Percentiles rank a stretch among this genome's conserved stretches.
These are phyloP conservation scores for Ascosphaera apis DNA, from an alignment of 2,329 filamentous ascomycete species.

Conservation along the genomic window DNA sequence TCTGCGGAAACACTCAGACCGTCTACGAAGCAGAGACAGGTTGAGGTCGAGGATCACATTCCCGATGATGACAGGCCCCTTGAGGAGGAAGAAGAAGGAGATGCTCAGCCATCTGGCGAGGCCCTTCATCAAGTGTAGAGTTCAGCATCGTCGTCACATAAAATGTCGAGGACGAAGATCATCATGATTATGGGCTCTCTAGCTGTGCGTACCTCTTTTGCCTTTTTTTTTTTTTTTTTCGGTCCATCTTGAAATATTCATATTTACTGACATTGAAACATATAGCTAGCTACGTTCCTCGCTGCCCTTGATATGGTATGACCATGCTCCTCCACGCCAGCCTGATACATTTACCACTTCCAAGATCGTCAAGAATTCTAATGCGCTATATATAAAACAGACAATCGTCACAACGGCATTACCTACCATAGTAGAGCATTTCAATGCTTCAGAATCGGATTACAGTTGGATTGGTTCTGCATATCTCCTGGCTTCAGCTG, in stretches of 20 bases:
- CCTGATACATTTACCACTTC: background rate
- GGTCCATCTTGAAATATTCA: no score
- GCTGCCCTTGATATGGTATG: slow-evolving; percentile 34
- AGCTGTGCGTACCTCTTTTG: slow-evolving; percentile 11
- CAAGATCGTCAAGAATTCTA: background rate
- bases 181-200: slow-evolving; percentile 19
- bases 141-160: slow-evolving; percentile 14
- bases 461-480: slow-evolving; percentile 18
- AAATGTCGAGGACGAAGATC: slow-evolving; percentile 18
- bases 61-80: no score
- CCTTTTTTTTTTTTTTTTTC: background rate
- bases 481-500: slow-evolving; percentile 14
- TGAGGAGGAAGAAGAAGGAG: no score
- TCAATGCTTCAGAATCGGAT: slow-evolving; percentile 12
- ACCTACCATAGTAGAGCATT: slow-evolving; percentile 13
- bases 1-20: no score
- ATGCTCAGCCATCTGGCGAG: slow-evolving; percentile 3
- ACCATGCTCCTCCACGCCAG: background rate
- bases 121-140: slow-evolving; percentile 10
- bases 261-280: slow-evolving; percentile 4
- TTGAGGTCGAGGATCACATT: no score
- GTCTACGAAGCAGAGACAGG: no score
- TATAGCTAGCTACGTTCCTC: slow-evolving; percentile 32
- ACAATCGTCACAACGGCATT: slow-evolving; percentile 16
- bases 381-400: no score